Evolutionary conservation across 768 basidiomycete species (phyloP).

Genomic region (Gelatoporia subvermispora): DNA sequence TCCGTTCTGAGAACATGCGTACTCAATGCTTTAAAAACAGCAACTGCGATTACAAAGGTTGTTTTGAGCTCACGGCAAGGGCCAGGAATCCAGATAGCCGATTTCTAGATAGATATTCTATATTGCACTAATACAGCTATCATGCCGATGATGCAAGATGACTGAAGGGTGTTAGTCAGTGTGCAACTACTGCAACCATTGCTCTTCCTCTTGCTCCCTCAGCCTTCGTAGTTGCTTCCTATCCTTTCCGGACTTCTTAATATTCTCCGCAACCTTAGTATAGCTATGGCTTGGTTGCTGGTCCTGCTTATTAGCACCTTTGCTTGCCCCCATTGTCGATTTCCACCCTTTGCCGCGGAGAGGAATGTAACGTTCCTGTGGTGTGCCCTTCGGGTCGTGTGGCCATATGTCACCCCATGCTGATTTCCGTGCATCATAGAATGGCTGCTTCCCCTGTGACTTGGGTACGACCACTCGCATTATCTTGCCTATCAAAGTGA

Average conservation of each 20-base stretch:
- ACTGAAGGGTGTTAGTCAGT: no score
- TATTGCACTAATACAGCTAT: not conserved
- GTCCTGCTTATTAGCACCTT: constrained; percentile 51
- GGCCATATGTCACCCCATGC: constrained; percentile 96
- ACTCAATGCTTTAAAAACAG: constrained; percentile 28
- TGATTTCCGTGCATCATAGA: constrained; percentile 92
- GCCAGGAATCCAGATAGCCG: constrained; percentile 85
- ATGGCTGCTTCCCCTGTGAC: constrained; percentile 93
- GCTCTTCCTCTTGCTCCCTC: not conserved
- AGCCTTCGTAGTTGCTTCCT: constrained; percentile 3
- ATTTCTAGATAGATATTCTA: constrained; percentile 42
- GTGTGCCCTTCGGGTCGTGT: constrained; percentile 74
- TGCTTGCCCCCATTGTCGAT: constrained; percentile 25
- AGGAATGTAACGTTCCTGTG: constrained; percentile 57
- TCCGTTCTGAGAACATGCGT: not conserved
- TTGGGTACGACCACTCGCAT: constrained; percentile 89
- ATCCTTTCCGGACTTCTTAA: constrained; percentile 36
- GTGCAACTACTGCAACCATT: not conserved
- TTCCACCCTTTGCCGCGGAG: constrained; percentile 26
- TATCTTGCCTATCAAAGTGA: constrained; percentile 60
- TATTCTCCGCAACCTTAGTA: constrained; percentile 29
- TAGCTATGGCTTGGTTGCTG: constrained; percentile 27
- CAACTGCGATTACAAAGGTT: constrained; percentile 73
- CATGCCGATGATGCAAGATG: no score
- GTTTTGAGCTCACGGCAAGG: constrained; percentile 82